A percentile compares a stretch with the other conserved stretches of the same genome.
These are phyloP conservation scores for Nicotiana knightiana DNA, from an alignment of 257 asterid species.

Conservation along the genomic window DNA sequence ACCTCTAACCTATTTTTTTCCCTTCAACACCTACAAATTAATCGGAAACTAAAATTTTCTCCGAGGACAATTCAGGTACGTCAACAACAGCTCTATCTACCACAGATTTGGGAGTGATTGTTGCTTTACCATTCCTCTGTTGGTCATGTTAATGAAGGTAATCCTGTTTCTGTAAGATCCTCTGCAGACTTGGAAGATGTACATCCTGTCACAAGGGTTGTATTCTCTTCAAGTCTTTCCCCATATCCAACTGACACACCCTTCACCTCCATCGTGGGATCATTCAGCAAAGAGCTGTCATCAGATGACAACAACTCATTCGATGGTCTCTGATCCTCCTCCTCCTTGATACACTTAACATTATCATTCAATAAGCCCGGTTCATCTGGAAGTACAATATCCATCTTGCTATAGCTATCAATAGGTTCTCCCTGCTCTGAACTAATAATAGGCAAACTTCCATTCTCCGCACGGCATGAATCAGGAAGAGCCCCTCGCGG, in stretches of 20 bases:
- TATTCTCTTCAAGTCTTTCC: not conserved
- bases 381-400: conserved; percentile 11
- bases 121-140: conserved; percentile 6
- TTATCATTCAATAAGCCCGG: not conserved
- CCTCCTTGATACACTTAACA: conserved; percentile 1
- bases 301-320: not conserved
- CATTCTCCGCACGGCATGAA: conserved; percentile 4
- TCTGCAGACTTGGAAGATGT: not conserved
- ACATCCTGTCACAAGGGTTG: not conserved
- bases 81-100: conserved; percentile 31
- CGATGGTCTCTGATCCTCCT: not conserved
- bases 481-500: conserved; percentile 24
- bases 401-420: conserved; percentile 8
- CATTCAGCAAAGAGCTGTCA: conserved; percentile 7
- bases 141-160: conserved; percentile 6
- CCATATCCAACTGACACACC: not conserved
- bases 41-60: not conserved
- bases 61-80: conserved; percentile 23
- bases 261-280: not conserved
- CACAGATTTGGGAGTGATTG: conserved; percentile 21
- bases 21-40: not conserved
- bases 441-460: not conserved
- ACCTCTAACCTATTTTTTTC: not conserved
- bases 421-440: not conserved
- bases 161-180: conserved; percentile 5